phyloP scores from a whole-genome alignment of 2,329 filamentous ascomycete genomes.

The Pezicula rhizophila region DNA sequence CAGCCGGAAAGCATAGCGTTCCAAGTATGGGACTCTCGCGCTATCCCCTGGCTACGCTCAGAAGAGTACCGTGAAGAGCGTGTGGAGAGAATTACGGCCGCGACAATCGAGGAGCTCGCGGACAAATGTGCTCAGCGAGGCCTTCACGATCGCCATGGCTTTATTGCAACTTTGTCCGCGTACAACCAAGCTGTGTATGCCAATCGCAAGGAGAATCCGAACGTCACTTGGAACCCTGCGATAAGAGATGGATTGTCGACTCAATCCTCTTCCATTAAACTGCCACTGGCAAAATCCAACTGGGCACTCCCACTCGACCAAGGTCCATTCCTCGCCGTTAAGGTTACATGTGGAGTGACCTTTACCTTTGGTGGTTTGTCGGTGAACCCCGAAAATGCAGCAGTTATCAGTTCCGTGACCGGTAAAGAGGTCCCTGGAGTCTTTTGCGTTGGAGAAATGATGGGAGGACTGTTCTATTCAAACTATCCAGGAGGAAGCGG shows the following conservation, averaged over 20 bases:
- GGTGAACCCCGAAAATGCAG: slow-evolving; percentile 47
- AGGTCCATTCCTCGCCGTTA: slow-evolving; percentile 53
- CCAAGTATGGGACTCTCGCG: slow-evolving; percentile 56
- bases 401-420: slow-evolving; percentile 40
- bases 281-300: slow-evolving; percentile 53
- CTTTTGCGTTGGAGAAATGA: slow-evolving; percentile 57
- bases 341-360: slow-evolving; percentile 58
- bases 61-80: slow-evolving; percentile 56
- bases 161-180: slow-evolving; percentile 43
- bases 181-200: slow-evolving; percentile 52
- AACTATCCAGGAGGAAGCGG: slow-evolving; percentile 59
- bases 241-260: slow-evolving; percentile 59
- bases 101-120: slow-evolving; percentile 48
- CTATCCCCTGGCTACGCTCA: slow-evolving; percentile 44
- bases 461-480: slow-evolving; percentile 55
- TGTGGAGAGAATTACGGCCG: slow-evolving; percentile 43
- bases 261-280: slow-evolving; percentile 33
- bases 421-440: slow-evolving; percentile 42
- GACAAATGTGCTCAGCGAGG: slow-evolving; percentile 40
- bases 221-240: slow-evolving; percentile 50
- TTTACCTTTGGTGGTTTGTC: slow-evolving; percentile 63
- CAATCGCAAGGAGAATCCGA: slow-evolving; percentile 48
- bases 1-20: slow-evolving; percentile 54
- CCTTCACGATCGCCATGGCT: no score
- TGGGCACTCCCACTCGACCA: slow-evolving; percentile 54